These are phyloP conservation scores for Xylariaceae sp. DNA, from an alignment of 2,329 filamentous ascomycete species.

Conservation along the genomic window DNA sequence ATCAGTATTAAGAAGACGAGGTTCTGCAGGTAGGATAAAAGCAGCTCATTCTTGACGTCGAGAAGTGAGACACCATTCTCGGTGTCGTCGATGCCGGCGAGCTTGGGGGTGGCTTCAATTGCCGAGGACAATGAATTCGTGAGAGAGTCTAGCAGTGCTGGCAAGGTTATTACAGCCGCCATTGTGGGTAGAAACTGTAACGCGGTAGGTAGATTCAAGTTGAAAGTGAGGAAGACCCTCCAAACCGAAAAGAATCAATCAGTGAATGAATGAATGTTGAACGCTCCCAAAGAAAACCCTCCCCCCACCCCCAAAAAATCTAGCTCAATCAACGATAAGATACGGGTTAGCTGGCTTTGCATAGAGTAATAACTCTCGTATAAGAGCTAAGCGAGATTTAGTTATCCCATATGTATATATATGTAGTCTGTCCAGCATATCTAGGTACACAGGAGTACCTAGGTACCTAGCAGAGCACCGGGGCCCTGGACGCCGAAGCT, in stretches of 20 bases:
- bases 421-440: no score
- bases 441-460: no score
- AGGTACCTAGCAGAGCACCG: no score
- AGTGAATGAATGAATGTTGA: no score
- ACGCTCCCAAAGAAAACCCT: no score
- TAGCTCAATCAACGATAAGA: no score
- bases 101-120: conserved; percentile 69
- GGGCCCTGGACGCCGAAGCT: no score
- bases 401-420: no score
- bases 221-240: background rate
- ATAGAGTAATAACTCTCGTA: no score
- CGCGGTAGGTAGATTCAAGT: background rate
- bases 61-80: conserved; percentile 91
- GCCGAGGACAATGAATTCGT: conserved; percentile 67
- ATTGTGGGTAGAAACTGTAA: conserved; percentile 41
- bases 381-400: no score
- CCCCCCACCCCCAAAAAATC: no score
- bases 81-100: conserved; percentile 71
- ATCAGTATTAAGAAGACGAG: conserved; percentile 86
- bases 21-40: conserved; percentile 94
- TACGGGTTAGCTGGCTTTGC: no score
- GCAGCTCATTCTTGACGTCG: conserved; percentile 95
- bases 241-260: conserved; percentile 16
- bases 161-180: conserved; percentile 57
- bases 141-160: conserved; percentile 60